Percentiles rank a stretch among this genome's conserved stretches.
Conservation (phyloP, 495 filamentous ascomycete genomes). For the Aspergillus saccharolyticus region DNA sequence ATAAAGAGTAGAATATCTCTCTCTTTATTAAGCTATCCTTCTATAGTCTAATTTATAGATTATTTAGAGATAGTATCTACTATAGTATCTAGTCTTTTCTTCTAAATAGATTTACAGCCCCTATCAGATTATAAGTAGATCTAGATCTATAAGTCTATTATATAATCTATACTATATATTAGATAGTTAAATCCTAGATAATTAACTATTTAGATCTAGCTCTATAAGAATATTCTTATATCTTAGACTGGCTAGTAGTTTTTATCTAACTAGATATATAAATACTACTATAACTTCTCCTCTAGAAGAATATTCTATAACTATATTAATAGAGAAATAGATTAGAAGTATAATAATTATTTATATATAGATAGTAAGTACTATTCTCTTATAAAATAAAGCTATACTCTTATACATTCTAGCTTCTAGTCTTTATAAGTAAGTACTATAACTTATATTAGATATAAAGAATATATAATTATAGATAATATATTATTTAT, state of each 20-base stretch:
- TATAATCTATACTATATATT: background rate
- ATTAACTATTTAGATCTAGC: background rate
- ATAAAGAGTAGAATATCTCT: background rate
- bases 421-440: background rate
- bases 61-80: background rate
- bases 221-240: background rate
- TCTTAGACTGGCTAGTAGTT: background rate
- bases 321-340: background rate
- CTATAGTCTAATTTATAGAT: background rate
- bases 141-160: background rate
- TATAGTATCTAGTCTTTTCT: background rate
- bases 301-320: background rate
- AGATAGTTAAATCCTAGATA: background rate
- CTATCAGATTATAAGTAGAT: background rate
- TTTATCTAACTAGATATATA: background rate
- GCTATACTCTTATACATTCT: background rate
- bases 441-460: background rate
- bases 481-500: background rate
- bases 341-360: background rate
- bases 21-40: background rate
- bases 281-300: background rate
- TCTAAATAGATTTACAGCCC: background rate
- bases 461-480: background rate
- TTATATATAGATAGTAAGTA: background rate
- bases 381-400: background rate